A percentile compares a stretch with the other conserved stretches of the same genome.
Conservation (phyloP, 495 filamentous ascomycete species). For the Cryomyces antarcticus region DNA sequence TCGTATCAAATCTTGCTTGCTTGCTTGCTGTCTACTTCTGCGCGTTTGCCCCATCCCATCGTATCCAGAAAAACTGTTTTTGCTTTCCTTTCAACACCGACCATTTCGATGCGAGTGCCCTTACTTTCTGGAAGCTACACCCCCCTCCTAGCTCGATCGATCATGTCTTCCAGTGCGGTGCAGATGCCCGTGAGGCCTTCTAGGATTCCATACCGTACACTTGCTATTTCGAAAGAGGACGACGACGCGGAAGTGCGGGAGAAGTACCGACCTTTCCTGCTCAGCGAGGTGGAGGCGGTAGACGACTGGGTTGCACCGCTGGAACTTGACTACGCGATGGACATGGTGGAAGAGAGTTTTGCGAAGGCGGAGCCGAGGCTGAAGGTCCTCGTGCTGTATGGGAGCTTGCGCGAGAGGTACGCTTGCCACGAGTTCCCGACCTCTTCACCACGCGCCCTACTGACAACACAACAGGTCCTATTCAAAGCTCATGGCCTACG, state of each 20-base stretch:
- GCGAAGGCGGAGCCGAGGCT: conserved; percentile 24
- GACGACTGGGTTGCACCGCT: conserved; percentile 35
- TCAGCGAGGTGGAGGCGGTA: conserved; percentile 13
- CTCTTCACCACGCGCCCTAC: neutral
- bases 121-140: no score
- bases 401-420: conserved; percentile 33
- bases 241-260: conserved; percentile 27
- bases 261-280: conserved; percentile 40
- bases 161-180: no score
- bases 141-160: no score
- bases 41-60: no score
- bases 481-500: conserved; percentile 38
- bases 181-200: no score
- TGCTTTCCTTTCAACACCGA: no score
- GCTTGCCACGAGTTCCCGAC: neutral
- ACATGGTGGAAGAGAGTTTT: conserved; percentile 30
- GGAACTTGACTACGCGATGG: conserved; percentile 32
- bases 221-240: conserved; percentile 25
- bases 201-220: conserved; percentile 7
- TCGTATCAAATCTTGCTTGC: no score
- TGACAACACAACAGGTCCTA: conserved; percentile 27
- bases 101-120: no score
- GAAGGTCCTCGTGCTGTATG: conserved; percentile 43
- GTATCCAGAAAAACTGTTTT: no score
- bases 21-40: no score